Base-by-base conservation (phyloP, 1,284 basidiomycete genomes). In the Mycosarcoma maydis region DNA sequence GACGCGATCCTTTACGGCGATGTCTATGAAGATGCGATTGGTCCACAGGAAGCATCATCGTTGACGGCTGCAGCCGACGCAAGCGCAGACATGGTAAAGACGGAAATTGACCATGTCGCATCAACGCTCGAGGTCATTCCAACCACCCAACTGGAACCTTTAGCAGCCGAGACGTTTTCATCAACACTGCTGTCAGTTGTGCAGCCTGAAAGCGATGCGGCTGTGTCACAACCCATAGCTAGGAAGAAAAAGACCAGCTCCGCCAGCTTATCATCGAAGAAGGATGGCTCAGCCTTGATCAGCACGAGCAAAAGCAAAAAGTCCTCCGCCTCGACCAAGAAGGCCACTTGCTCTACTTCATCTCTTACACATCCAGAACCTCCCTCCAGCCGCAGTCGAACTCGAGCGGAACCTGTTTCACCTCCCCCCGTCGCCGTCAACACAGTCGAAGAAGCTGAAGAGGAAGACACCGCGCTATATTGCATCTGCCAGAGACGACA, bases 401-500 rank as follows among this genome's bases (percentile, higher is more conserved):
- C 20, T 16, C 58, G 53, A 39, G 14, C 7, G 11, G 57, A 67
- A 29, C 4, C 19, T 13, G 19, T 13, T 7, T 19, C 47, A 9
- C n/a, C 24, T 2, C 48, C 54, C 1, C 36, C 17, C 13, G 5
- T 49, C 7, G 5, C 53, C 7, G 3, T 11, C 34, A 11, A 30
- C 37, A 3, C 33, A 9, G 16, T 29, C 32, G 48, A 56, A 3
- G 52, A 55, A 5, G 51, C 55, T 9, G 64, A 69, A 16, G 72
- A 72, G 16, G 61, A 62, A 30, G 73, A 73, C 43, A 54, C 41
- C 9, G 49, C 56, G 8, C 47, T 75, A 2, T 73, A 75, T 42
- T 75, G 73, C 53, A 59, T 68, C 43, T 75, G 73, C 47, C 61
- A 67, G 16, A 44, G 34, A 7, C 48, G 49, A 3, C 68, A 71